Evolutionary conservation across 108 stramenopile genomes (phyloP).

Genomic region (Cyclostephanos invisitatus): DNA sequence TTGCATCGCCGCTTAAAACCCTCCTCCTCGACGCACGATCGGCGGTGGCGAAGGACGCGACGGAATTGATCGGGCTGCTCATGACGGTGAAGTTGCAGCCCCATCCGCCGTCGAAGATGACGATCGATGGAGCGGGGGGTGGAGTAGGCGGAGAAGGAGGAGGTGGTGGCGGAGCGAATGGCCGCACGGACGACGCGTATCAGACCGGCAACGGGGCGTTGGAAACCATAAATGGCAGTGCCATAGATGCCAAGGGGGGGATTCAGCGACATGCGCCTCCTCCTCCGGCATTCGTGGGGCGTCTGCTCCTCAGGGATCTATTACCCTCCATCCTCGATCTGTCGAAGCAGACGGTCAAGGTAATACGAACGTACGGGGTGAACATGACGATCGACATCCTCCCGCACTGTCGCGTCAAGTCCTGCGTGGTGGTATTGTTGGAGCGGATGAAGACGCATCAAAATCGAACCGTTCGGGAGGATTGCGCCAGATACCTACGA

Average conservation of each 20-base stretch:
- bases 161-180: constrained; percentile 5
- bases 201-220: constrained; percentile 17
- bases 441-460: constrained; percentile 75
- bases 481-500: constrained; percentile 72
- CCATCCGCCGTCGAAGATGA: constrained; percentile 15
- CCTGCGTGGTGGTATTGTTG: constrained; percentile 65
- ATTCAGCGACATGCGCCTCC: constrained; percentile 7
- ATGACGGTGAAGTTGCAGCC: constrained; percentile 43
- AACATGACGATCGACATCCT: constrained; percentile 57
- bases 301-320: constrained; percentile 71
- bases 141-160: constrained; percentile 18
- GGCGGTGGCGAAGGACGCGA: constrained; percentile 77
- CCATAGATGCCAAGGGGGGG: constrained; percentile 11
- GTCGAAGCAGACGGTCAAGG: constrained; percentile 79
- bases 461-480: constrained; percentile 73
- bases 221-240: constrained; percentile 22
- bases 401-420: constrained; percentile 67
- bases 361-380: constrained; percentile 72
- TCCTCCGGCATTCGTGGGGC: constrained; percentile 43
- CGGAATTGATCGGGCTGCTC: constrained; percentile 53
- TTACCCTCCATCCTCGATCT: constrained; percentile 64
- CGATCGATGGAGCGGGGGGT: not conserved
- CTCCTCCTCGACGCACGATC: constrained; percentile 74
- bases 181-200: not conserved
- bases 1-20: constrained; percentile 54